phyloP scores from a whole-genome alignment of 2,329 filamentous ascomycete species.

The Hansfordia pulvinata region DNA sequence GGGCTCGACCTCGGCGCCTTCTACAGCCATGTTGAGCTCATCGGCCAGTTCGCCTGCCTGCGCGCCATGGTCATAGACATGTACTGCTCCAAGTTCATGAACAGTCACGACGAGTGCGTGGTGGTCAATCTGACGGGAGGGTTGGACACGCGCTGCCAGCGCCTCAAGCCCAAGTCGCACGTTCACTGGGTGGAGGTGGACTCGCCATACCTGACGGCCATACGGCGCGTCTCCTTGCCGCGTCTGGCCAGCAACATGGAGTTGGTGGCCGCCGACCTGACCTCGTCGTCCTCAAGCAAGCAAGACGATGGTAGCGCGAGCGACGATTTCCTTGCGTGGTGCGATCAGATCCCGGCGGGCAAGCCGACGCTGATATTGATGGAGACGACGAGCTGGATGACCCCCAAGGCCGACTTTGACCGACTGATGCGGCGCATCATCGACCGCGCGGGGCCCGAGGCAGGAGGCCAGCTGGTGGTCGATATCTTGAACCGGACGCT shows the following conservation, averaged over 20 bases:
- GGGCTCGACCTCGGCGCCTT: neutral
- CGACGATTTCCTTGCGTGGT: neutral
- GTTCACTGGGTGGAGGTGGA: conserved; percentile 1
- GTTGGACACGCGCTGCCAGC: neutral
- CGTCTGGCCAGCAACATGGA: neutral
- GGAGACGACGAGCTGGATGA: neutral
- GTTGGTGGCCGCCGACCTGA: neutral
- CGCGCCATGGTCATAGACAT: neutral
- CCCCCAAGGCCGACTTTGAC: neutral
- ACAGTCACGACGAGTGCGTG: neutral
- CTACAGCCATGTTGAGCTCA: neutral
- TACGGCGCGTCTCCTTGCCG: neutral
- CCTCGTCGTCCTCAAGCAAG: too few species aligned
- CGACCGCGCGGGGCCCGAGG: neutral
- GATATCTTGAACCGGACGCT: neutral
- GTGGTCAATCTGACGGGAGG: neutral
- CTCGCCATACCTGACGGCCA: neutral
- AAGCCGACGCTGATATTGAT: neutral
- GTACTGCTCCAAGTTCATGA: neutral
- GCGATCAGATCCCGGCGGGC: neutral
- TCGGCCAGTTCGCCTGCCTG: neutral
- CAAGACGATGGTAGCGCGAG: neutral
- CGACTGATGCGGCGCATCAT: neutral
- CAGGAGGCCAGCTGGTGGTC: neutral
- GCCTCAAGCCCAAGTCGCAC: neutral